Conservation (phyloP, 805 yeast genomes). For the Maudiozyma barnettii region DNA sequence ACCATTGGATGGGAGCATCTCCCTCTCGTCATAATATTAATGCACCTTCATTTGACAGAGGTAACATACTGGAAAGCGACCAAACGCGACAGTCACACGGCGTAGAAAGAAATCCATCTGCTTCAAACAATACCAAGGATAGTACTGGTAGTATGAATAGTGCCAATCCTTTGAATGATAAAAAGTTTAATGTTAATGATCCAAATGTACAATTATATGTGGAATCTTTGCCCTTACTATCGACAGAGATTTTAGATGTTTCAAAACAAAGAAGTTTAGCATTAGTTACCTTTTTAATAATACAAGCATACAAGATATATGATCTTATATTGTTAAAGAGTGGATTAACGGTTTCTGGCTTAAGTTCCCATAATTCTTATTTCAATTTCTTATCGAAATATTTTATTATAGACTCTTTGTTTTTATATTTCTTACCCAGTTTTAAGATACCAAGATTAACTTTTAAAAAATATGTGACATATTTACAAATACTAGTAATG, state of each 20-base stretch:
- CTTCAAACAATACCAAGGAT: neutral
- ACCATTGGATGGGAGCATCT: slow-evolving; percentile 23
- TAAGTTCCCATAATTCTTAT: slow-evolving; percentile 37
- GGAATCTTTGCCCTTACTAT: slow-evolving; percentile 39
- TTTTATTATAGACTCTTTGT: slow-evolving; percentile 59
- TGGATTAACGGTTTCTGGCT: slow-evolving; percentile 27
- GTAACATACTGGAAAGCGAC: neutral
- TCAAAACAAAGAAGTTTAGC: slow-evolving; percentile 68
- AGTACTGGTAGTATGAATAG: no score
- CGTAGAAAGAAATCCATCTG: neutral
- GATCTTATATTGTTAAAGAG: slow-evolving; percentile 55
- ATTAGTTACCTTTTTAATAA: slow-evolving; percentile 52
- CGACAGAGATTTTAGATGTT: slow-evolving; percentile 55
- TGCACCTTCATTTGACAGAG: no score
- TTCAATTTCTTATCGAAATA: slow-evolving; percentile 62
- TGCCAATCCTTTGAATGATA: neutral
- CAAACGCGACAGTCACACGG: slow-evolving; percentile 9
- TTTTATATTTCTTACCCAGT: slow-evolving; percentile 60
- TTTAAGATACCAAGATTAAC: slow-evolving; percentile 68
- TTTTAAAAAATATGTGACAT: slow-evolving; percentile 49
- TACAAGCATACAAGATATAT: slow-evolving; percentile 83
- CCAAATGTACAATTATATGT: neutral
- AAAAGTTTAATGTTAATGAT: neutral
- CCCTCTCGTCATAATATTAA: slow-evolving; percentile 1
- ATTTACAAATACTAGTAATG: slow-evolving; percentile 38